Percentiles rank a stretch among this genome's conserved stretches.
phyloP scores from a whole-genome alignment of 2,329 filamentous ascomycete species.

The Colletotrichum gloeosporioides region DNA sequence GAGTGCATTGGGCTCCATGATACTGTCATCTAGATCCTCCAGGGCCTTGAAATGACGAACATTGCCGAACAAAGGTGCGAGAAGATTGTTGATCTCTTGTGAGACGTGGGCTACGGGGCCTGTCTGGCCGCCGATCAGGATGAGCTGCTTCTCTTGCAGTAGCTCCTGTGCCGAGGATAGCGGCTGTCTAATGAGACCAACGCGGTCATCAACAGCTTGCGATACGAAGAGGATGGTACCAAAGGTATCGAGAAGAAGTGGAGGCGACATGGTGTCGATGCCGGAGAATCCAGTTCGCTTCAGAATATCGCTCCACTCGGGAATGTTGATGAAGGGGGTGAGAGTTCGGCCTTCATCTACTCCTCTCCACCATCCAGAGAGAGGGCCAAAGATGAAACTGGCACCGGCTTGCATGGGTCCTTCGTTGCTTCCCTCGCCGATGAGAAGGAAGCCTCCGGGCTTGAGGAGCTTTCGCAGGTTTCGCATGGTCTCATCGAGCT shows the following conservation, averaged over 20 bases:
- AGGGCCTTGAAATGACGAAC: not conserved
- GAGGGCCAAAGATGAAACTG: constrained; percentile 30
- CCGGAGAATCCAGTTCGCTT: constrained; percentile 10
- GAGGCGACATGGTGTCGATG: not conserved
- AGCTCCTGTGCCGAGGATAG: not conserved
- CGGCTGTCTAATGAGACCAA: not conserved
- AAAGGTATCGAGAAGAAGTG: not conserved
- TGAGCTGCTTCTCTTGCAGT: not conserved
- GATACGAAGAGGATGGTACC: constrained; percentile 24
- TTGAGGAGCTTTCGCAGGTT: constrained; percentile 31
- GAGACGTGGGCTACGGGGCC: not conserved
- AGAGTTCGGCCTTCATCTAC: constrained; percentile 22
- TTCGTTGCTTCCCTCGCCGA: not conserved
- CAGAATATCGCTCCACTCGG: not conserved
- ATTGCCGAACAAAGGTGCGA: not conserved
- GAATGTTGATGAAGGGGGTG: not conserved
- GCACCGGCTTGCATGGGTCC: not conserved
- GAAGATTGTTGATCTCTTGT: not conserved
- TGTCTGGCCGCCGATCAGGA: not conserved
- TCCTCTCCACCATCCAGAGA: constrained; percentile 34
- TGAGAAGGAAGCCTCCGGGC: constrained; percentile 33
- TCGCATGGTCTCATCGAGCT: constrained; percentile 25
- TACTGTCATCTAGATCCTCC: not conserved
- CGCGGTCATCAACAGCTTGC: constrained; percentile 21
- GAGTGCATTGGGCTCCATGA: not conserved